Base-by-base conservation (phyloP, 306 rosid species). In the Boehmeria nivea region DNA sequence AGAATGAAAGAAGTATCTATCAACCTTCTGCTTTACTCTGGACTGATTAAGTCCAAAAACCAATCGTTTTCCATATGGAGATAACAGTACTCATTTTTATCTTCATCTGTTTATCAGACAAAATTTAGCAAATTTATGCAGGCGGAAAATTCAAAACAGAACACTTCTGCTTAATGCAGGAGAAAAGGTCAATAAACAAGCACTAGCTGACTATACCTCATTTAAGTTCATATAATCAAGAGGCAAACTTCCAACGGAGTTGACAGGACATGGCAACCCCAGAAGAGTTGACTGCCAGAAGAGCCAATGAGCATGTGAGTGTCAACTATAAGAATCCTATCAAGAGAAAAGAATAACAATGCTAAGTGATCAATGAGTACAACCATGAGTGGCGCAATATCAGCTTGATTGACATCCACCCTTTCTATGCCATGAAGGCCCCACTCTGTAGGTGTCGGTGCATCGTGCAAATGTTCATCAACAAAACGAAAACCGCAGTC, bases 321-420 rank as follows among this genome's bases (percentile, higher is more conserved):
- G 34, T 55, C 54, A 65, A 76, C 59, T 48, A 37, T 49, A 28
- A 59, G 38, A 55, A 48, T 43, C 34, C 24, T 6, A 31, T 39
- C 40, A 22, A 63, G 57, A 60, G 48, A 57, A 52, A 64, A 55
- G 15, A 36, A 8, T 12, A 40, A 50, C 57, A 28, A 45, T 26
- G 14, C 55, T 6, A 40, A 55, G 36, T 42, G 53, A 62, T 33
- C 14, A 69, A 55, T 53, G 14, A 60, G 59, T 18, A 67, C 72
- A 61, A 85, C 96, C 96, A 88, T 88, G 39, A 88, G 90, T 25
- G 96, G 94, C 52, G 96, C 83, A 63, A 88, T 88, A 59, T 88
- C 96, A 54, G 96, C 96, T 67, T 88, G 94, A 74, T 88, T 85
- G 67, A 88, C 94, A 74, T 88, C 96, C 71, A 80, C 96, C 75